Evolutionary conservation across 179 eudicot species (phyloP).

Genomic region (Nepenthes alata): DNA sequence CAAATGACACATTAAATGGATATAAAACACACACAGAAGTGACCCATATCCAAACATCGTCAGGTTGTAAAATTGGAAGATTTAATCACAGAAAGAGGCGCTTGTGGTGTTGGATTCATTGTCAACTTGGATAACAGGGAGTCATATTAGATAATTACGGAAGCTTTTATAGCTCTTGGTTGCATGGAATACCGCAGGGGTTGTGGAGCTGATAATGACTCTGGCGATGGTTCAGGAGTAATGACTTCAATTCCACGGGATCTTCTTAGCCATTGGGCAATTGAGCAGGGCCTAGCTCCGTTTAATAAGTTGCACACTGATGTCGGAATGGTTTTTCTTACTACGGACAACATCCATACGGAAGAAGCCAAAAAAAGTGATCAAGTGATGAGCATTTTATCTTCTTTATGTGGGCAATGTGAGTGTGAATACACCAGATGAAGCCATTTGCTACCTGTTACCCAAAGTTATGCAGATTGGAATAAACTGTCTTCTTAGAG

Average conservation of each 20-base stretch:
- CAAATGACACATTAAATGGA: too few species aligned
- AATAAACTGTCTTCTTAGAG: too few species aligned
- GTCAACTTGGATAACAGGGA: conserved; percentile 86
- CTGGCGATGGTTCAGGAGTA: conserved; percentile 94
- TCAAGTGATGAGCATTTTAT: not conserved
- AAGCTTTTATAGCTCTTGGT: conserved; percentile 95
- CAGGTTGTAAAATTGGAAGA: conserved; percentile 87
- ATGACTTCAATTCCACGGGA: conserved; percentile 99
- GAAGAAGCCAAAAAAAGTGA: conserved; percentile 79
- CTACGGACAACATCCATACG: conserved; percentile 45
- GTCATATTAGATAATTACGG: conserved; percentile 65
- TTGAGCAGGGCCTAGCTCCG: conserved; percentile 56
- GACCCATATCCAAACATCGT: too few species aligned
- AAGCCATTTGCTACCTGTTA: too few species aligned
- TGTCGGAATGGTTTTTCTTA: conserved; percentile 93
- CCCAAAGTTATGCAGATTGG: too few species aligned
- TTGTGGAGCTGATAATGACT: conserved; percentile 96
- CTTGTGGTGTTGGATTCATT: conserved; percentile 97
- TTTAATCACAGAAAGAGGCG: conserved; percentile 83
- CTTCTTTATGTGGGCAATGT: not conserved
- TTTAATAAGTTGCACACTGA: conserved; percentile 80
- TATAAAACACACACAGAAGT: too few species aligned
- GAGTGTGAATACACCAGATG: too few species aligned
- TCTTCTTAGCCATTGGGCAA: conserved; percentile 74
- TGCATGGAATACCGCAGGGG: conserved; percentile 99